Conservation (phyloP, 1,284 basidiomycete genomes). For the Cryptococcus depauperatus region DNA sequence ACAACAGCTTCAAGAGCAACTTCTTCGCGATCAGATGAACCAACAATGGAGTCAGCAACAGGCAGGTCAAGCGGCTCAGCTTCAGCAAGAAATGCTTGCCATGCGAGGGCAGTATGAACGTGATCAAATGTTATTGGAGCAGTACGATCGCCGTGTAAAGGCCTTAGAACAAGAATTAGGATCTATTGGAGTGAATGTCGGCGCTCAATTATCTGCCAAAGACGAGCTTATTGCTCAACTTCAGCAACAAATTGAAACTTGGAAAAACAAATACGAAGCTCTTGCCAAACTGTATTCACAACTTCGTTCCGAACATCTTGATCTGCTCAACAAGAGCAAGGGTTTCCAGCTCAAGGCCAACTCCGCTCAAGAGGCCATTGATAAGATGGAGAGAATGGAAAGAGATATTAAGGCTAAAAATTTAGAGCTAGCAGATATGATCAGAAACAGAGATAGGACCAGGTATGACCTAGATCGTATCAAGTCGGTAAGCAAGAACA, state of each 20-base stretch:
- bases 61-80: slow-evolving; percentile 52
- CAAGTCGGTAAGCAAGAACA: slow-evolving; percentile 54
- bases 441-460: slow-evolving; percentile 91
- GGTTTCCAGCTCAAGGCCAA: slow-evolving; percentile 96
- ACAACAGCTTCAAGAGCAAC: slow-evolving; percentile 73
- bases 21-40: slow-evolving; percentile 76
- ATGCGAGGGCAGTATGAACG: slow-evolving; percentile 97
- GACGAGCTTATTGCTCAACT: slow-evolving; percentile 93
- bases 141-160: slow-evolving; percentile 95
- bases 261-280: slow-evolving; percentile 99
- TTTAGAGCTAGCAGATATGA: slow-evolving; percentile 96
- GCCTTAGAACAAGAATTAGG: slow-evolving; percentile 86
- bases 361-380: slow-evolving; percentile 97
- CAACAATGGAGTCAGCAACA: slow-evolving; percentile 55
- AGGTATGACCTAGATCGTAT: slow-evolving; percentile 94
- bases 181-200: slow-evolving; percentile 69
- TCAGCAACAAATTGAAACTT: slow-evolving; percentile 91
- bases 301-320: slow-evolving; percentile 91
- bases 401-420: slow-evolving; percentile 97
- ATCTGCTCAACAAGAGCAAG: slow-evolving; percentile 96
- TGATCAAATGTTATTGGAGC: slow-evolving; percentile 95
- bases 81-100: slow-evolving; percentile 82
- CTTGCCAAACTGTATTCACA: slow-evolving; percentile 98
- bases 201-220: slow-evolving; percentile 81
- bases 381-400: slow-evolving; percentile 99